Conservation (phyloP, 345 rosid genomes). For the Stellera chamaejasme region DNA sequence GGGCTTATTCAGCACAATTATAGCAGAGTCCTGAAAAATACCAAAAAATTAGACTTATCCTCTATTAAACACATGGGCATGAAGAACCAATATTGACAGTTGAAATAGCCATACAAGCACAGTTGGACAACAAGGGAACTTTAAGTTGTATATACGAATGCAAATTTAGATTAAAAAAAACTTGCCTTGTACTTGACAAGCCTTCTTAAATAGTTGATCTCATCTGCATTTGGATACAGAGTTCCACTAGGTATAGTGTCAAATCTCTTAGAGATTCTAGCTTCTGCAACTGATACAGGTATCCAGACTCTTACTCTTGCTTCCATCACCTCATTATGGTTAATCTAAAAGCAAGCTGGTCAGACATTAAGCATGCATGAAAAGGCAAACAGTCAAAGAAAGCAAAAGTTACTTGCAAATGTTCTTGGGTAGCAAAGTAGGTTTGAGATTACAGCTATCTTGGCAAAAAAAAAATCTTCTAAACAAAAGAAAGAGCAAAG, state of each 20-base stretch:
- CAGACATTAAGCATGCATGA: conserved; percentile 23
- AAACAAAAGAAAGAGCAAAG: background rate
- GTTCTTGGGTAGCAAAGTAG: background rate
- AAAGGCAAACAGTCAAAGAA: conserved; percentile 6
- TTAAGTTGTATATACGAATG: background rate
- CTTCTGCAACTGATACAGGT: conserved; percentile 71
- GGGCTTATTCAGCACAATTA: conserved; percentile 82
- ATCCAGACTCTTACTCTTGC: conserved; percentile 53
- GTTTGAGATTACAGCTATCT: background rate
- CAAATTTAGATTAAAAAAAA: conserved; percentile 9
- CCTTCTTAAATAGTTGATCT: conserved; percentile 78
- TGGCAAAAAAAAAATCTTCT: background rate
- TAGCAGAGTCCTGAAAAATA: conserved; percentile 58
- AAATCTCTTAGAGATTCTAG: conserved; percentile 64
- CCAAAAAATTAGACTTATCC: too few species aligned
- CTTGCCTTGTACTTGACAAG: conserved; percentile 82
- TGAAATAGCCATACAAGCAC: background rate
- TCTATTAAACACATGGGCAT: too few species aligned
- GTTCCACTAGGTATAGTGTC: conserved; percentile 91
- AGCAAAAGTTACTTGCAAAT: background rate
- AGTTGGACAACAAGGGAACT: too few species aligned
- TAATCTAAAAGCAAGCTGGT: conserved; percentile 53
- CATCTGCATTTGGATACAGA: conserved; percentile 84
- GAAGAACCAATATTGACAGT: conserved; percentile 7
- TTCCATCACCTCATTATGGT: conserved; percentile 60